phyloP scores from a whole-genome alignment of 371 early-diverging fungal genomes.

The Apophysomyces variabilis region DNA sequence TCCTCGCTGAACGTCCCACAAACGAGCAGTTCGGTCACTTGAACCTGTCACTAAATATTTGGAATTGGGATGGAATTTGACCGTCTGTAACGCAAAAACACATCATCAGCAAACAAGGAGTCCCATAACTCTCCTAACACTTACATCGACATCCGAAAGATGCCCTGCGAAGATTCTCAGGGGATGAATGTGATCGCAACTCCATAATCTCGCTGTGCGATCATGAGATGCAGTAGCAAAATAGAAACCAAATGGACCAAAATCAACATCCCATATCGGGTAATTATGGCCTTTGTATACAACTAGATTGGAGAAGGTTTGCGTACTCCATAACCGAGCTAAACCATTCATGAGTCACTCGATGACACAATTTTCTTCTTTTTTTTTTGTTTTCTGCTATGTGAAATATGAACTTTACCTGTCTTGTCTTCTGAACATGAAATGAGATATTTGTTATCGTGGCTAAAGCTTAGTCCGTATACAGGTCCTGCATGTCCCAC shows the following conservation, averaged over 20 bases:
- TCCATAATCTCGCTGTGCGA: constrained; percentile 96
- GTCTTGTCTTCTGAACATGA: constrained; percentile 98
- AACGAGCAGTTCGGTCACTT: constrained; percentile 88
- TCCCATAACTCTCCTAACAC: constrained; percentile 2
- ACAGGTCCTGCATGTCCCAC: constrained; percentile 98
- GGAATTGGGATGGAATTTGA: constrained; percentile 98
- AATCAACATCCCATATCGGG: constrained; percentile 96
- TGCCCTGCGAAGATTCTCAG: constrained; percentile 98
- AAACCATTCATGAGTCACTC: neutral
- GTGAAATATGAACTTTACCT: constrained; percentile 46
- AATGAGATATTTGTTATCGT: constrained; percentile 87
- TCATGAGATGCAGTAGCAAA: constrained; percentile 98
- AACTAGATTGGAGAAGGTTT: constrained; percentile 87
- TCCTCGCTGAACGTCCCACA: constrained; percentile 97
- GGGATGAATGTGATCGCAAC: constrained; percentile 92
- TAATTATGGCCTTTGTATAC: constrained; percentile 97
- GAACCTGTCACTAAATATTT: constrained; percentile 97
- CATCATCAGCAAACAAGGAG: neutral
- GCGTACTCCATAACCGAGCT: constrained; percentile 95
- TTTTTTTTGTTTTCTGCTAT: too few species aligned
- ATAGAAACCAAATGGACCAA: constrained; percentile 90
- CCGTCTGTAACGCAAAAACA: constrained; percentile 50
- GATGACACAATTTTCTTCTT: too few species aligned
- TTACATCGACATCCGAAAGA: constrained; percentile 95
- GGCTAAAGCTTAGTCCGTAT: constrained; percentile 90